Conservation (phyloP, 1,284 basidiomycete genomes). For the Spongispora temasekensis region DNA sequence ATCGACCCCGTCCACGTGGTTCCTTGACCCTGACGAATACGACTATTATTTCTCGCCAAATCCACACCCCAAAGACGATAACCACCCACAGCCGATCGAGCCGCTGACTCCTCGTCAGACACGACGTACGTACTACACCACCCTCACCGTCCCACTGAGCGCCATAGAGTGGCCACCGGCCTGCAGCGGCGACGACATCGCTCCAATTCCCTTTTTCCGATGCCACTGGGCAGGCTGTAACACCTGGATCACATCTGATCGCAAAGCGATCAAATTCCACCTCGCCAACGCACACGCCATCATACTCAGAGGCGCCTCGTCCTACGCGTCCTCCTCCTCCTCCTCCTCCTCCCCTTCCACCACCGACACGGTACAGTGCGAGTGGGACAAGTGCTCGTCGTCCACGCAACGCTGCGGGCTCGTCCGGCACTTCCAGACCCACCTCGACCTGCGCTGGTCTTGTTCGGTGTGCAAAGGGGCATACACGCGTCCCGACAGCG, state of each 20-base stretch:
- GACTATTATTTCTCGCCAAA: too few relatives aligned
- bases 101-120: too few relatives aligned
- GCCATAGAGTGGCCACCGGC: constrained; percentile 12
- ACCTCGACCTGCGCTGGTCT: constrained; percentile 18
- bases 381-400: constrained; percentile 15
- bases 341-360: background rate
- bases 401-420: constrained; percentile 9
- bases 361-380: constrained; percentile 2
- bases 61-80: too few relatives aligned
- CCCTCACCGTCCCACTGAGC: constrained; percentile 11
- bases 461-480: constrained; percentile 18
- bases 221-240: constrained; percentile 22
- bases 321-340: background rate
- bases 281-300: constrained; percentile 16
- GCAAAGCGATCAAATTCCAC: constrained; percentile 18
- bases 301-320: background rate
- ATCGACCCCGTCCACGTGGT: background rate
- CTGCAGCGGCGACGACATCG: background rate
- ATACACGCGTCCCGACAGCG: constrained; percentile 22
- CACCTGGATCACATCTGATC: constrained; percentile 20
- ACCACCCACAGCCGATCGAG: too few relatives aligned
- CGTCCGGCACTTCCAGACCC: constrained; percentile 21
- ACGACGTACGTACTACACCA: too few relatives aligned
- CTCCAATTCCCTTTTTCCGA: constrained; percentile 16
- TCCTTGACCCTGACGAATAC: background rate